phyloP scores from a whole-genome alignment of 805 yeast genomes.

The Torulaspora maleeae region DNA sequence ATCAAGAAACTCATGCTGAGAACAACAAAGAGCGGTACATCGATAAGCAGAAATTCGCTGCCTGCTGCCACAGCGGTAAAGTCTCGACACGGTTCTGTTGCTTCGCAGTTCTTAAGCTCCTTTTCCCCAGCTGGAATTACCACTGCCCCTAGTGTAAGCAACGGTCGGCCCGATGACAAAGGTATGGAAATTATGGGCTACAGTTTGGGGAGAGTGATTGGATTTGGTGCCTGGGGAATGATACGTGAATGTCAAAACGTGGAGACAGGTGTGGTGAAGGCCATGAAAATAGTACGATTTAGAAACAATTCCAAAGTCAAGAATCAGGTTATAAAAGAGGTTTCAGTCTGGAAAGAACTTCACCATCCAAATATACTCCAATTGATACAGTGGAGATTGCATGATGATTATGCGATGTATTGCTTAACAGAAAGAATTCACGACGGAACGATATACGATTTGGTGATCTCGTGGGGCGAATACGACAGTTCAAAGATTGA shows the following conservation, averaged over 20 bases:
- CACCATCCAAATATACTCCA: constrained; percentile 63
- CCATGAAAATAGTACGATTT: constrained; percentile 60
- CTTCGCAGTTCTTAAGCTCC: constrained; percentile 33
- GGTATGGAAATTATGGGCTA: constrained; percentile 65
- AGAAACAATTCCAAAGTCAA: constrained; percentile 47
- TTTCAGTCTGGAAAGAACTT: constrained; percentile 66
- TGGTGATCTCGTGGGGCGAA: constrained; percentile 64
- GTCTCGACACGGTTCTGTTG: constrained; percentile 32
- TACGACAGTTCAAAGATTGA: constrained; percentile 32
- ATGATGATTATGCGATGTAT: constrained; percentile 54
- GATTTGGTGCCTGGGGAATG: constrained; percentile 88
- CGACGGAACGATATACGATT: constrained; percentile 79
- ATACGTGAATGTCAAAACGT: constrained; percentile 60
- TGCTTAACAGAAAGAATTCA: constrained; percentile 63
- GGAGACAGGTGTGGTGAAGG: constrained; percentile 39
- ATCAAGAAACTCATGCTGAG: constrained; percentile 28
- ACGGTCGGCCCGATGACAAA: constrained; percentile 46
- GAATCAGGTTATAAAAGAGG: constrained; percentile 63
- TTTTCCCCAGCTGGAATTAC: constrained; percentile 31
- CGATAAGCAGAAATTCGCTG: constrained; percentile 11
- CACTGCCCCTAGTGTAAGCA: constrained; percentile 15
- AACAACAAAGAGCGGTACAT: constrained; percentile 26
- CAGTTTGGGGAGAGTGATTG: constrained; percentile 67
- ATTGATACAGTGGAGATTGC: constrained; percentile 56
- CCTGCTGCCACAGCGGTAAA: constrained; percentile 8